A percentile compares a stretch with the other conserved stretches of the same genome.
Evolutionary conservation across 805 yeast species (phyloP).

Genomic region (Schizosaccharomyces osmophilus): DNA sequence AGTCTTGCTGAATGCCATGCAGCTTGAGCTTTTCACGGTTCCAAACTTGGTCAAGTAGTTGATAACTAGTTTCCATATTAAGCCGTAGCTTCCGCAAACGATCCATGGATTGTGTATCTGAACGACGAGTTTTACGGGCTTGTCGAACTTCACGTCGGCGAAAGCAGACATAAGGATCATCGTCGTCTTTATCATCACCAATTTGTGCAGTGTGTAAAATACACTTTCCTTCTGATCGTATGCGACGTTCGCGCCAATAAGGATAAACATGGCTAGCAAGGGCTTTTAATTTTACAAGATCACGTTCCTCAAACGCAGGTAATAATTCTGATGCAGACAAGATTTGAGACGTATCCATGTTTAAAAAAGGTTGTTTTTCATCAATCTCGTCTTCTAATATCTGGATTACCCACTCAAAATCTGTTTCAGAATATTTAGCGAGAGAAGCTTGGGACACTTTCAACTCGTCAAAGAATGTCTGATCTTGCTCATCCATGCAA

Average conservation of each 20-base stretch:
- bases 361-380: constrained; percentile 67
- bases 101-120: constrained; percentile 76
- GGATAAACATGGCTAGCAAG: constrained; percentile 41
- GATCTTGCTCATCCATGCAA: constrained; percentile 78
- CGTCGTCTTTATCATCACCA: constrained; percentile 80
- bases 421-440: constrained; percentile 41
- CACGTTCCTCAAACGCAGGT: constrained; percentile 10
- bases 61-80: constrained; percentile 55
- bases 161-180: constrained; percentile 86
- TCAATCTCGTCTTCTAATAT: constrained; percentile 48
- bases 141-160: constrained; percentile 86
- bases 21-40: constrained; percentile 45
- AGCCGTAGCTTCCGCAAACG: constrained; percentile 46
- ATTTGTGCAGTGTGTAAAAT: constrained; percentile 56
- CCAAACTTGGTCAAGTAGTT: constrained; percentile 41
- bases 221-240: constrained; percentile 41
- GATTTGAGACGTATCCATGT: constrained; percentile 64
- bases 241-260: constrained; percentile 60
- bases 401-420: constrained; percentile 58
- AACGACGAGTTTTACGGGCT: constrained; percentile 84
- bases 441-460: constrained; percentile 6
- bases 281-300: constrained; percentile 15
- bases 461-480: constrained; percentile 28
- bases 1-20: constrained; percentile 37
- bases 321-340: constrained; percentile 45